Conservation (phyloP, 2,329 filamentous ascomycete genomes). For the Aphanocladium album region DNA sequence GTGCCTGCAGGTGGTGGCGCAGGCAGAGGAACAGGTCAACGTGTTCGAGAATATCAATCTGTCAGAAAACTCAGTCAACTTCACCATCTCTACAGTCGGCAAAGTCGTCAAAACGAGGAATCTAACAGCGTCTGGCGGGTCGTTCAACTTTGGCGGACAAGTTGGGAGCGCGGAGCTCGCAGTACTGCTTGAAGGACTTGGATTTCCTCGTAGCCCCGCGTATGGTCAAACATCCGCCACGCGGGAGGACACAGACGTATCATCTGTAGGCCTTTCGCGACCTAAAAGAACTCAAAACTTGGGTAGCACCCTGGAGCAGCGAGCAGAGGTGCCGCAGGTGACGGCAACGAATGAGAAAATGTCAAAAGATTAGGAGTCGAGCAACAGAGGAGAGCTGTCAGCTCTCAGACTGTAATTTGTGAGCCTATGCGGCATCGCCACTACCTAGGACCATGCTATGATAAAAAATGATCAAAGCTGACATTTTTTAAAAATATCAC, state of each 20-base stretch:
- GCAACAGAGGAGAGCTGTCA: not conserved
- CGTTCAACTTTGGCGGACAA: not conserved
- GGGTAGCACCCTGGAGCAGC: not conserved
- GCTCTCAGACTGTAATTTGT: too few relatives aligned
- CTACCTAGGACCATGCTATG: too few relatives aligned
- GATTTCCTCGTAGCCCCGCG: not conserved
- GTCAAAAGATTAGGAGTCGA: not conserved
- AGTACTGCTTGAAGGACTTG: not conserved
- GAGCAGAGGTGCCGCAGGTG: not conserved
- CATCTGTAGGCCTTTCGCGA: not conserved
- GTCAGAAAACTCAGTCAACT: not conserved
- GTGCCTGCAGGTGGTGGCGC: not conserved
- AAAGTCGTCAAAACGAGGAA: not conserved
- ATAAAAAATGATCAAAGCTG: too few relatives aligned
- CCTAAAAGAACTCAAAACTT: not conserved
- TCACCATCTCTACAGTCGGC: not conserved
- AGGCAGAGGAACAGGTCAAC: not conserved
- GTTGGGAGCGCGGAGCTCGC: not conserved
- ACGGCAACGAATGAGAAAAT: not conserved
- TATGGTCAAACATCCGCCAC: not conserved
- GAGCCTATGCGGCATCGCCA: too few relatives aligned
- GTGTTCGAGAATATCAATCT: not conserved
- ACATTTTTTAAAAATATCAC: too few relatives aligned
- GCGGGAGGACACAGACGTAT: not conserved
- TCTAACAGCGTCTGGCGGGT: not conserved